phyloP scores from a whole-genome alignment of 2,329 filamentous ascomycete species.

The Rhytidhysteron rufulum region DNA sequence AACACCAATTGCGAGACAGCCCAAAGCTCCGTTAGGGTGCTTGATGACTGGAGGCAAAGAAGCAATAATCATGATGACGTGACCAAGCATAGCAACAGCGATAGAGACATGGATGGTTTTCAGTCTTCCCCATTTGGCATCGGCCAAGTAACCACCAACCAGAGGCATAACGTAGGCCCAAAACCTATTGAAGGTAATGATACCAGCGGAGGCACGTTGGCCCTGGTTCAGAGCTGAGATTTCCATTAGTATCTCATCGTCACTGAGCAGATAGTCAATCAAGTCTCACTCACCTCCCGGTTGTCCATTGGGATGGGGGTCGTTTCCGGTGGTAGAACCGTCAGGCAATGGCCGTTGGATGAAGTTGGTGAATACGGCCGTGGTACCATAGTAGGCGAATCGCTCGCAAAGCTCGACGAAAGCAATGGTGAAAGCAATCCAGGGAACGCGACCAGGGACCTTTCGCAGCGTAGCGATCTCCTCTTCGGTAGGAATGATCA shows the following conservation, averaged over 20 bases:
- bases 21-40: constrained; percentile 47
- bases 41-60: constrained; percentile 51
- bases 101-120: constrained; percentile 57
- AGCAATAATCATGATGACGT: constrained; percentile 53
- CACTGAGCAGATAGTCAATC: too few relatives aligned
- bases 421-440: constrained; percentile 35
- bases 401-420: constrained; percentile 38
- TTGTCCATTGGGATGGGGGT: constrained; percentile 23
- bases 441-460: constrained; percentile 30
- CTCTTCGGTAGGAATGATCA: constrained; percentile 28
- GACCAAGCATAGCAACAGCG: constrained; percentile 55
- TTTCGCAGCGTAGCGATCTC: constrained; percentile 33
- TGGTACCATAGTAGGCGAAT: constrained; percentile 37
- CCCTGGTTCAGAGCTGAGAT: constrained; percentile 56
- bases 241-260: too few relatives aligned
- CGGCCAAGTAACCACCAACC: constrained; percentile 55
- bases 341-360: constrained; percentile 27
- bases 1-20: constrained; percentile 53
- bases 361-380: constrained; percentile 37
- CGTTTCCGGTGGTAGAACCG: constrained; percentile 28
- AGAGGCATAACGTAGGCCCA: constrained; percentile 59
- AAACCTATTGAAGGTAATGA: constrained; percentile 54
- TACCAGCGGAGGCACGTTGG: constrained; percentile 49
- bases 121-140: constrained; percentile 59
- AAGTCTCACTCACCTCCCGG: too few relatives aligned